phyloP scores from a whole-genome alignment of 1,139 yeast species.

The Protomyces pachydermus region DNA sequence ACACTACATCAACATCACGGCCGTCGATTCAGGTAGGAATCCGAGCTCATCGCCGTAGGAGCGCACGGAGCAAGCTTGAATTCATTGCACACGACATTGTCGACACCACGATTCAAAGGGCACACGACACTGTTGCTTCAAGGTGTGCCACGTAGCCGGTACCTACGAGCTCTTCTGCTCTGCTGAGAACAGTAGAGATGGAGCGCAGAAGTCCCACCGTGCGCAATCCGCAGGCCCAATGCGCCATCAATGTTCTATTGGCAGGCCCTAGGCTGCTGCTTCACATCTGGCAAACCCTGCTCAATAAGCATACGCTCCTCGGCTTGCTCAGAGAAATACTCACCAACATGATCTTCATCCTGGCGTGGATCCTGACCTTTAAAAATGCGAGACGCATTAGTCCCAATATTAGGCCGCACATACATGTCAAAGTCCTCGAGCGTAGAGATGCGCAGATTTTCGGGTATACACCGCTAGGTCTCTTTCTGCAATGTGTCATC shows the following conservation, averaged over 20 bases:
- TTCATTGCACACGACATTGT: too few species aligned
- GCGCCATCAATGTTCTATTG: background rate
- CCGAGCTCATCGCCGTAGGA: too few species aligned
- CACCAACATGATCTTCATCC: constrained; percentile 51
- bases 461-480: constrained; percentile 29
- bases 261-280: background rate
- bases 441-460: constrained; percentile 40
- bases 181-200: too few species aligned
- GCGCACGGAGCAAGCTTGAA: too few species aligned
- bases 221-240: background rate
- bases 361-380: constrained; percentile 56
- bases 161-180: too few species aligned
- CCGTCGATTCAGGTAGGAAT: too few species aligned
- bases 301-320: constrained; percentile 12
- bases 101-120: too few species aligned
- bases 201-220: too few species aligned
- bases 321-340: constrained; percentile 35
- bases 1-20: too few species aligned
- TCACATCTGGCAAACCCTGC: constrained; percentile 10
- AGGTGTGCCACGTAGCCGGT: too few species aligned
- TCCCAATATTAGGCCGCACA: constrained; percentile 50
- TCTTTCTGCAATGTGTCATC: constrained; percentile 10
- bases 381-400: constrained; percentile 61
- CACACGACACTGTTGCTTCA: too few species aligned
- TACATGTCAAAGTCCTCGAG: constrained; percentile 49